These are phyloP conservation scores for Epichloe typhina DNA, from an alignment of 2,329 filamentous ascomycete species.

Conservation along the genomic window DNA sequence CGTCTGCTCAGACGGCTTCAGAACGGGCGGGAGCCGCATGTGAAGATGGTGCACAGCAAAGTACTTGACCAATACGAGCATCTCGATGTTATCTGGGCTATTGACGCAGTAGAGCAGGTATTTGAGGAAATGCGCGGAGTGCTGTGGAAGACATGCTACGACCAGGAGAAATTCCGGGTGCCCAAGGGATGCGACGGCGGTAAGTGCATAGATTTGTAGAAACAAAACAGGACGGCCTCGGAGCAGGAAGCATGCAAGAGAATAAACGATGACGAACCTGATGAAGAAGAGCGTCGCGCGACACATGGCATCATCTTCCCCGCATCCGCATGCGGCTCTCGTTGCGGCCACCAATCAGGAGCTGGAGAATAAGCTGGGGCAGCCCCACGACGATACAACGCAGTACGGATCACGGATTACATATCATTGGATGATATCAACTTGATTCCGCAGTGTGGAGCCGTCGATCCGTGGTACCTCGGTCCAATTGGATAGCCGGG, in stretches of 20 bases:
- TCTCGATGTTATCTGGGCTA: constrained; percentile 88
- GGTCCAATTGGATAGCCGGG: background rate
- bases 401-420: too few species aligned
- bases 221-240: background rate
- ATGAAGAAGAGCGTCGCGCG: background rate
- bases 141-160: constrained; percentile 64
- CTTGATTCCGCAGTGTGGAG: background rate
- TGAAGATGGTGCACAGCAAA: constrained; percentile 67
- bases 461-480: background rate
- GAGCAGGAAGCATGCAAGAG: too few species aligned
- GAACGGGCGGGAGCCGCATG: constrained; percentile 66
- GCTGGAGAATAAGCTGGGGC: background rate
- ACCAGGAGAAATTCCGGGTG: constrained; percentile 42
- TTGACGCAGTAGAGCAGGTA: constrained; percentile 74
- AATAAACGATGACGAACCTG: too few species aligned
- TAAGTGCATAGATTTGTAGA: background rate
- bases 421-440: too few species aligned
- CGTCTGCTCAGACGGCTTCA: constrained; percentile 63
- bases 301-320: background rate
- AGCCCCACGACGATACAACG: too few species aligned
- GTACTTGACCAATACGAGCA: constrained; percentile 84
- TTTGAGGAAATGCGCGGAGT: constrained; percentile 70
- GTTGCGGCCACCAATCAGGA: background rate
- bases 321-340: background rate
- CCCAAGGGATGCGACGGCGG: constrained; percentile 48